A percentile compares a stretch with the other conserved stretches of the same genome.
phyloP scores from a whole-genome alignment of 2,329 filamentous ascomycete species.

The Exserohilum turcica region DNA sequence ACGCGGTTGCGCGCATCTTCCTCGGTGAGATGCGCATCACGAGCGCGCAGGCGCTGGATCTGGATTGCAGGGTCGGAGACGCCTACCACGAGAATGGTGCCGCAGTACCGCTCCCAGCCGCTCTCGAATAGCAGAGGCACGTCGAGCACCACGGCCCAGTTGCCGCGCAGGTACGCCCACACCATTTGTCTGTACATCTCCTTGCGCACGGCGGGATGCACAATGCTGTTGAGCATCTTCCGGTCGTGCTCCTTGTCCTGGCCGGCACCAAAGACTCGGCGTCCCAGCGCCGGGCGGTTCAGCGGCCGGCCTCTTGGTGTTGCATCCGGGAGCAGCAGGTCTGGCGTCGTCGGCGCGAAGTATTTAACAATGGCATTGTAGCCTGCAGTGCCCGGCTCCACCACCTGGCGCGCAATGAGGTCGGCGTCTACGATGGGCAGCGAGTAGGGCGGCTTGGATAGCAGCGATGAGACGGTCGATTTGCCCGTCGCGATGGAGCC shows the following conservation, averaged over 20 bases:
- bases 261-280: conserved; percentile 81
- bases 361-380: conserved; percentile 82
- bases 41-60: conserved; percentile 74
- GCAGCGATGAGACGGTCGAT: conserved; percentile 87
- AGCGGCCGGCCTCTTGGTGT: conserved; percentile 72
- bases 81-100: conserved; percentile 83
- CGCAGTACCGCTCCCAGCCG: conserved; percentile 82
- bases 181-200: conserved; percentile 80
- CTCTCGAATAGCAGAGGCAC: conserved; percentile 91
- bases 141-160: conserved; percentile 91
- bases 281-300: conserved; percentile 83
- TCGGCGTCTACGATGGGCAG: conserved; percentile 95
- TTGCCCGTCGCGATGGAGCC: conserved; percentile 98
- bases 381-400: conserved; percentile 85
- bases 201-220: conserved; percentile 85
- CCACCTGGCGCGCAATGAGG: conserved; percentile 86
- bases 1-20: conserved; percentile 90
- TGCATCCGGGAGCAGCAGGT: conserved; percentile 70
- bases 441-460: conserved; percentile 78
- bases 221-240: conserved; percentile 81
- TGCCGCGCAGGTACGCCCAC: conserved; percentile 72
- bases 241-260: conserved; percentile 73
- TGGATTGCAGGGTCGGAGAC: conserved; percentile 80
- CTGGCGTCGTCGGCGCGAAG: conserved; percentile 82
- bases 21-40: conserved; percentile 78